Base-by-base conservation (phyloP, 331 rosid species). In the Quercus phellos region DNA sequence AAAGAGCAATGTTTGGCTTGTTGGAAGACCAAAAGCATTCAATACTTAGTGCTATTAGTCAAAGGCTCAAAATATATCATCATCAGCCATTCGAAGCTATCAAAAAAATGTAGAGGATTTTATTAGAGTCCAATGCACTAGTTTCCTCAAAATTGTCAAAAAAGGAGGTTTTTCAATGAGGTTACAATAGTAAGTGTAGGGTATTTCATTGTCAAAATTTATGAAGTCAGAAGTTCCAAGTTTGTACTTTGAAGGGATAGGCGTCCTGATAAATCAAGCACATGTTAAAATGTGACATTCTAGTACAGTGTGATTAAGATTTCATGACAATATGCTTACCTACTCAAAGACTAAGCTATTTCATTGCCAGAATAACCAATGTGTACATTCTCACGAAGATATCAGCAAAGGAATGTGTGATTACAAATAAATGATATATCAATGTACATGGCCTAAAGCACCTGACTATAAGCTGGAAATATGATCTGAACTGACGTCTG, bases 401-500 rank as follows among this genome's bases (percentile, higher is more conserved):
- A 74, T 50, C 16, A 83, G 73, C 78, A 76, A 76, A 55, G 74
- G 38, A 59, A 72, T 55, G 27, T 64, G 80, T 51, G 71, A 67
- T 70, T 73, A 80, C 46, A 86, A 77, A 63, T 74, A 87, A 54
- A 14, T 59, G 32, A 71, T 27, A 81, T 78, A 4, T 55, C 55
- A 82, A 67, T 74, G 77, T 26, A 68, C 35, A 29, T 38, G 30
- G 77, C 14, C 17, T 16, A 27, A 10, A 60, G 34, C 61, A 56
- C 60, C 79, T 43, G 70, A 74, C 70, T 81, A 92, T 73, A 87
- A 78, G 80, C 94, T 89, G 81, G 92, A 92, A 83, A 89, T 82
- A 66, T 85, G 97, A 86, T 90, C 96, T 32, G 92, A 88, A 19
- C 91, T 86, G 17, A 91, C 74, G 84, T 91, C 93, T 29, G 97